Conservation (phyloP, 164 flowering plant genomes). For the Nymphaea colorata region DNA sequence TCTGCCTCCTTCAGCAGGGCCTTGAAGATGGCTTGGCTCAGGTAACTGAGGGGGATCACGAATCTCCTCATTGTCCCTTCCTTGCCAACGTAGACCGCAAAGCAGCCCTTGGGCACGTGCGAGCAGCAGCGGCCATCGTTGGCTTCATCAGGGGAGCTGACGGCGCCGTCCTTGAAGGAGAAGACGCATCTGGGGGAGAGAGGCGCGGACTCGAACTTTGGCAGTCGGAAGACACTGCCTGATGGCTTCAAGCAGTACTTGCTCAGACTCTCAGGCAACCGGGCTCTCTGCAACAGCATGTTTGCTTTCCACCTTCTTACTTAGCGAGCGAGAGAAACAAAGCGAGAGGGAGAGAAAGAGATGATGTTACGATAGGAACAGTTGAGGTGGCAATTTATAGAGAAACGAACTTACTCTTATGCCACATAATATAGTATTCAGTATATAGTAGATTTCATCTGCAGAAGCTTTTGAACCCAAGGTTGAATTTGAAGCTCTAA, state of each 20-base stretch:
- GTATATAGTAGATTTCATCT: too few species aligned
- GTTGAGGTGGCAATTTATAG: too few species aligned
- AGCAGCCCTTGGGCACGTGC: conserved; percentile 8
- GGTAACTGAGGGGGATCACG: conserved; percentile 9
- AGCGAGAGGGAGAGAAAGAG: too few species aligned
- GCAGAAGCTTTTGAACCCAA: too few species aligned
- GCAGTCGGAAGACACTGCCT: not conserved
- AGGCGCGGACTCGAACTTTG: not conserved
- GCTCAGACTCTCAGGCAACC: conserved; percentile 5
- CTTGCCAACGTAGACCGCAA: conserved; percentile 9
- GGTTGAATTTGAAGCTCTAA: too few species aligned
- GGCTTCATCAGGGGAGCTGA: not conserved
- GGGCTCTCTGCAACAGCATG: conserved; percentile 1
- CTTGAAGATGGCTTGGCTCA: not conserved
- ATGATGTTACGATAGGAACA: too few species aligned
- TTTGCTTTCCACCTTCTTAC: too few species aligned
- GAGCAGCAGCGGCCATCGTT: not conserved
- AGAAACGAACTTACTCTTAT: too few species aligned
- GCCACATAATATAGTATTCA: too few species aligned
- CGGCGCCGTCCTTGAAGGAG: not conserved
- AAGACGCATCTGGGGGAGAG: conserved; percentile 7
- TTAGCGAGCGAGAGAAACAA: too few species aligned
- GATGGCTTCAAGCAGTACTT: conserved; percentile 4
- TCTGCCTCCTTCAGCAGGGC: conserved; percentile 1
- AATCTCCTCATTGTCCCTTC: conserved; percentile 5